These are phyloP conservation scores for Fagopyrum tataricum DNA, from an alignment of 148 eudicot species.

Conservation along the genomic window DNA sequence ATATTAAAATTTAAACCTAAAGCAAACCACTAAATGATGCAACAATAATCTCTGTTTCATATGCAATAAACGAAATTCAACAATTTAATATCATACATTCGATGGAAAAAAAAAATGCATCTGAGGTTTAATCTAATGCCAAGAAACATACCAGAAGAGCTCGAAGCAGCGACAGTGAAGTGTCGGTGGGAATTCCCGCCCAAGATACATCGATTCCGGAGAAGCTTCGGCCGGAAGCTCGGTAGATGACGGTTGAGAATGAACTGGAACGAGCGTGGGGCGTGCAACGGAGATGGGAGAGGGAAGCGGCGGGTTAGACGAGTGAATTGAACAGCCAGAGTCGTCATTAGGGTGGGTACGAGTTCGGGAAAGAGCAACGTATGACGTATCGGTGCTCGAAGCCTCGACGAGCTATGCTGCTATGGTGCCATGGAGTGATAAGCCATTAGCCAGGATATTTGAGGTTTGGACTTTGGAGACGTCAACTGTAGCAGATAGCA, in stretches of 20 bases:
- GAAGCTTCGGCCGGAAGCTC: conserved; percentile 21
- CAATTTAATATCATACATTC: not conserved
- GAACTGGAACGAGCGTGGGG: conserved; percentile 19
- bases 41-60: not conserved
- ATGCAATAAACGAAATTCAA: not conserved
- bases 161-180: conserved; percentile 25
- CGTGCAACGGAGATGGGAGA: conserved; percentile 16
- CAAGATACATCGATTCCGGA: conserved; percentile 10
- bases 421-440: conserved; percentile 9
- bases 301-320: conserved; percentile 30
- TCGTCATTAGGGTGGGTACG: conserved; percentile 19
- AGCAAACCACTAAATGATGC: not conserved
- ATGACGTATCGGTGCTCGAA: not conserved
- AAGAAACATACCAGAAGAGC: conserved; percentile 19
- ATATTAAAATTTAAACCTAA: not conserved
- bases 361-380: not conserved
- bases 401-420: conserved; percentile 8
- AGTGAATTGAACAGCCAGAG: conserved; percentile 22
- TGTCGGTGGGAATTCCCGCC: conserved; percentile 14
- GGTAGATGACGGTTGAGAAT: conserved; percentile 19
- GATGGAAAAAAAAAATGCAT: not conserved
- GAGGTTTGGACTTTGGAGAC: conserved; percentile 8
- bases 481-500: not conserved
- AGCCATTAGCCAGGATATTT: not conserved
- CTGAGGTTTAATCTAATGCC: not conserved